Evolutionary conservation across 768 basidiomycete genomes (phyloP).

Genomic region (Neoboletus subvelutipes): DNA sequence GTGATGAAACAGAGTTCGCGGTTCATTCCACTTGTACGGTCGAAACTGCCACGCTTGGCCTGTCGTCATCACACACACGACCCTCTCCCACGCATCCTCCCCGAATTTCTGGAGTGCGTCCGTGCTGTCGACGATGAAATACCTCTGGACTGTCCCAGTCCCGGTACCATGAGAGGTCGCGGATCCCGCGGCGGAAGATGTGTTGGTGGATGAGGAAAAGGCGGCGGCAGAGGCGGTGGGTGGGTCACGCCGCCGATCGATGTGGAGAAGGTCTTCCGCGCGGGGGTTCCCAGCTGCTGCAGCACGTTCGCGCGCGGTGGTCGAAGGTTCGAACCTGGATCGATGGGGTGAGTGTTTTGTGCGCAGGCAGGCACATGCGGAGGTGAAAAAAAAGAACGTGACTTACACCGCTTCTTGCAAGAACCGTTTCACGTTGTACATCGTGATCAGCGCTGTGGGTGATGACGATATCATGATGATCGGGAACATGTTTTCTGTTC

Average conservation of each 20-base stretch:
- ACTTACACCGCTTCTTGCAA: constrained; percentile 83
- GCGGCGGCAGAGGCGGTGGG: constrained; percentile 25
- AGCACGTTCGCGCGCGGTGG: constrained; percentile 68
- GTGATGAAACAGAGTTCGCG: constrained; percentile 88
- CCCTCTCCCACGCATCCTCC: constrained; percentile 93
- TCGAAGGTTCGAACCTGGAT: constrained; percentile 68
- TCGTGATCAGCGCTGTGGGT: constrained; percentile 92
- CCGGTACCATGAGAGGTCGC: constrained; percentile 25
- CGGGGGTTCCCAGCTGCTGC: constrained; percentile 68
- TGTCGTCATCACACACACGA: constrained; percentile 97
- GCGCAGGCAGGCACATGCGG: not conserved
- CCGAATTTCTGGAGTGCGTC: constrained; percentile 93
- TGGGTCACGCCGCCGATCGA: constrained; percentile 77
- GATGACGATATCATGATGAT: constrained; percentile 97
- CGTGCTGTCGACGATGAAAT: constrained; percentile 88
- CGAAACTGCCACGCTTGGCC: constrained; percentile 98
- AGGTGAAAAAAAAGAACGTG: too few species aligned
- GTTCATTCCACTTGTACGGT: constrained; percentile 96
- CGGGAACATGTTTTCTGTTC: constrained; percentile 71
- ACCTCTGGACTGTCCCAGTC: constrained; percentile 47
- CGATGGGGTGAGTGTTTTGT: not conserved
- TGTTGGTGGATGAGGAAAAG: constrained; percentile 13
- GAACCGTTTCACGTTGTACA: constrained; percentile 96
- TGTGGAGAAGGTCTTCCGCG: constrained; percentile 82
- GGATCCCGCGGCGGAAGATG: not conserved